phyloP scores from a whole-genome alignment of 257 asterid species.

The Solanum chilense region DNA sequence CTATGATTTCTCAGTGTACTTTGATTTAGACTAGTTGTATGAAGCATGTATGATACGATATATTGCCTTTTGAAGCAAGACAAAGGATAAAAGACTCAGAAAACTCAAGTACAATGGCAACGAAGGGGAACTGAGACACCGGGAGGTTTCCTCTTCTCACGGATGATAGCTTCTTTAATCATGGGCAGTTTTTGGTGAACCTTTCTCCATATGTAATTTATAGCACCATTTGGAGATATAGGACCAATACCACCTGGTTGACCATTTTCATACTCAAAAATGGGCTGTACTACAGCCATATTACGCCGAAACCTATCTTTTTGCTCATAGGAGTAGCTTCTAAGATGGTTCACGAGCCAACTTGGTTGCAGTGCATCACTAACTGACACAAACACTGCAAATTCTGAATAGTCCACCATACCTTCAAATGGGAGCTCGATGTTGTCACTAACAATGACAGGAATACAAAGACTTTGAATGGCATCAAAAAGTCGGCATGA shows the following conservation, averaged over 20 bases:
- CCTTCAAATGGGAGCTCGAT: conserved; percentile 98
- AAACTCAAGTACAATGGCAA: conserved; percentile 59
- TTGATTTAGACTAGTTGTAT: background rate
- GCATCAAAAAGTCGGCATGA: conserved; percentile 92
- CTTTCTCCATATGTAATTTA: conserved; percentile 79
- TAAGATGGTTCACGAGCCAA: conserved; percentile 71
- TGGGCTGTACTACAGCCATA: conserved; percentile 48
- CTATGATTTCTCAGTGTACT: background rate
- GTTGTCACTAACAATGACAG: conserved; percentile 74
- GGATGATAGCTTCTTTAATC: conserved; percentile 59
- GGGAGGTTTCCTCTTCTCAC: conserved; percentile 80
- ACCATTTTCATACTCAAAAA: conserved; percentile 61
- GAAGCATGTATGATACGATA: background rate
- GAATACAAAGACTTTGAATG: conserved; percentile 88
- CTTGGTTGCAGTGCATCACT: conserved; percentile 64
- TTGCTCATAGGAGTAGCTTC: conserved; percentile 41
- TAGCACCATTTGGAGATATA: conserved; percentile 49
- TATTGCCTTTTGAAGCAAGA: background rate
- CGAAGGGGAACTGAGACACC: conserved; percentile 68
- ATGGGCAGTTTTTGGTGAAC: conserved; percentile 64
- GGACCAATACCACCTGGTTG: conserved; percentile 69
- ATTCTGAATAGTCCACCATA: conserved; percentile 60
- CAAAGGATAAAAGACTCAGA: background rate
- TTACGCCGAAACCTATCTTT: conserved; percentile 44
- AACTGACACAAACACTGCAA: conserved; percentile 67